Evolutionary conservation across 257 asterid genomes (phyloP).

Genomic region (Scutellaria barbata): DNA sequence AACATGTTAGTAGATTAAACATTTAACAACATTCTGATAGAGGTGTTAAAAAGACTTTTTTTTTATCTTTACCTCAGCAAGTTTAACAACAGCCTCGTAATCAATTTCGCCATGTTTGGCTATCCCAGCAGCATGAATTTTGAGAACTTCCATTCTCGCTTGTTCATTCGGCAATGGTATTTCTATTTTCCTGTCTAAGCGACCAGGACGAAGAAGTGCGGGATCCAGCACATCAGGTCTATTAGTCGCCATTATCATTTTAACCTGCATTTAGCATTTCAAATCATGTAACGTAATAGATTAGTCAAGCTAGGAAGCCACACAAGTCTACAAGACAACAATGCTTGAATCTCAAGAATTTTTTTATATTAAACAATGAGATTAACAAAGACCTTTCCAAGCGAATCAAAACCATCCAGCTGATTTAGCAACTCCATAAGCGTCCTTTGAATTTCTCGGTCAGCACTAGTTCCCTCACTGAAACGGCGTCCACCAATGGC

Average conservation of each 20-base stretch:
- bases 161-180: conserved; percentile 93
- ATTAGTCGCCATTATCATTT: conserved; percentile 96
- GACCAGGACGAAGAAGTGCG: conserved; percentile 95
- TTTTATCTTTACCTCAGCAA: conserved; percentile 70
- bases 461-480: conserved; percentile 98
- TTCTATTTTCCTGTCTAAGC: conserved; percentile 90
- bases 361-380: not conserved
- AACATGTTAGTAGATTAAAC: not conserved
- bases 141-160: conserved; percentile 90
- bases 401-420: conserved; percentile 93
- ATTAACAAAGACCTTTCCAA: conserved; percentile 68
- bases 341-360: not conserved
- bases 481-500: conserved; percentile 96
- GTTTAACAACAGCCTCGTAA: conserved; percentile 89
- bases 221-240: conserved; percentile 96
- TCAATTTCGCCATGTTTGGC: conserved; percentile 98
- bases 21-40: not conserved
- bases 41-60: not conserved
- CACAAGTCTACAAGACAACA: not conserved
- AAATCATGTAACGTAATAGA: conserved; percentile 24
- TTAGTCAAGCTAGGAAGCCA: conserved; percentile 3
- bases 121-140: conserved; percentile 88
- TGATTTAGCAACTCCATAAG: conserved; percentile 94
- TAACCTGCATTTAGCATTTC: conserved; percentile 58
- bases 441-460: conserved; percentile 94